Evolutionary conservation across 257 asterid species (phyloP).

Genomic region (Solanum lycopersicoides): DNA sequence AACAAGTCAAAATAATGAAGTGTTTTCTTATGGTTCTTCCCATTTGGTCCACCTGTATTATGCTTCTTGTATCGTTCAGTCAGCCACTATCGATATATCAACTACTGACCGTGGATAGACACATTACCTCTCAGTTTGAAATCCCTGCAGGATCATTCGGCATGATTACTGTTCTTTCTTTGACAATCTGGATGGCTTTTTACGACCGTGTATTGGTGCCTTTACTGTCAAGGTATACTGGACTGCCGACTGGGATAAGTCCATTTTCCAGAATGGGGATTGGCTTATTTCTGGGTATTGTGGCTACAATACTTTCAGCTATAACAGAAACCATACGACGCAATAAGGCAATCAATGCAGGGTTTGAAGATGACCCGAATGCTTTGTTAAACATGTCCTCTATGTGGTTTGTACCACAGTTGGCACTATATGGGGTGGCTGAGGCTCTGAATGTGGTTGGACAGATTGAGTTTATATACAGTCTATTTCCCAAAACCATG

Average conservation of each 20-base stretch:
- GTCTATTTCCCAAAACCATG: conserved; percentile 6
- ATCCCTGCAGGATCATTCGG: conserved; percentile 15
- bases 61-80: background rate
- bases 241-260: background rate
- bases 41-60: conserved; percentile 5
- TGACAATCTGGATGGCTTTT: conserved; percentile 2
- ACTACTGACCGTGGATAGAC: background rate
- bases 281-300: background rate
- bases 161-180: background rate
- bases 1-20: conserved; percentile 4
- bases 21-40: background rate
- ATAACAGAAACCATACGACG: conserved; percentile 5
- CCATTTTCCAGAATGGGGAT: conserved; percentile 3
- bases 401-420: conserved; percentile 13
- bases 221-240: background rate
- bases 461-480: conserved; percentile 11
- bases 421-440: conserved; percentile 1
- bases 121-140: background rate
- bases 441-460: conserved; percentile 11
- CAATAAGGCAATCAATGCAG: background rate
- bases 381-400: conserved; percentile 6
- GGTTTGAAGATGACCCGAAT: background rate
- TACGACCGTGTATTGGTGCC: conserved; percentile 4
- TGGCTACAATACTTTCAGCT: conserved; percentile 1
- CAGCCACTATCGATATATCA: background rate